Evolutionary conservation across 352 stramenopile genomes (phyloP), one percentile per base, ranked within the genome.

Genomic region (Phytophthora lateralis): DNA sequence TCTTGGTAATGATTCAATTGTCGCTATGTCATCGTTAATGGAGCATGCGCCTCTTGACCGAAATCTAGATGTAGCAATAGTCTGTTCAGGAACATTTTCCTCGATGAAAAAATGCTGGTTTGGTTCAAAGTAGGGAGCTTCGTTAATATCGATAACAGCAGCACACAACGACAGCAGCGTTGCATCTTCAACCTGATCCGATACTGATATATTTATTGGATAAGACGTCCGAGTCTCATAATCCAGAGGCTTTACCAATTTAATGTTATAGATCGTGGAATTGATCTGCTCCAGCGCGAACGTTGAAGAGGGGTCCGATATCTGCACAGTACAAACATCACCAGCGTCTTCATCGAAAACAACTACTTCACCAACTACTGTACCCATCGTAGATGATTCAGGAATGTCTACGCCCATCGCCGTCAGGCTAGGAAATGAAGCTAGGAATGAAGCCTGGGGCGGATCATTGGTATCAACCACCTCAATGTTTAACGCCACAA

Each of bases 81-180:
- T 60, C 1, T 42, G 34, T 20, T 18, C 38, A 17, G 17, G 38
- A 39, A 37, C 17, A 39, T 77, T 73, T 48, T 80, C 72, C 26
- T 75, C 60, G 17, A 78, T 78, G 15, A 78, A 75, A n/a, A 78
- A 62, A n/a, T 78, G 56, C 29, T 79, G 71, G 1, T 58, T 43
- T n/a, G 35, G 27, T 17, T 50, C 55, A 20, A 85, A 54, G 30
- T 66, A 62, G n/a, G 79, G 79, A 11, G 57, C 12, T 20, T 89
- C 79, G n/a, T 86, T 80, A 11, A 75, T 56, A 56, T 89, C 75
- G 5, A 61, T 41, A 9, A 89, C 65, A 12, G 59, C 58, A 9
- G 41, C 47, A 34, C 5, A 17, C 18, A 45, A 17, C 18, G 21
- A 14, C 39, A 56, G 9, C 9, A 14, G 27, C n/a, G 47, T 51